A percentile compares a stretch with the other conserved stretches of the same genome.
Evolutionary conservation across 106 monocot genomes (phyloP).

Genomic region (Allium sativum): DNA sequence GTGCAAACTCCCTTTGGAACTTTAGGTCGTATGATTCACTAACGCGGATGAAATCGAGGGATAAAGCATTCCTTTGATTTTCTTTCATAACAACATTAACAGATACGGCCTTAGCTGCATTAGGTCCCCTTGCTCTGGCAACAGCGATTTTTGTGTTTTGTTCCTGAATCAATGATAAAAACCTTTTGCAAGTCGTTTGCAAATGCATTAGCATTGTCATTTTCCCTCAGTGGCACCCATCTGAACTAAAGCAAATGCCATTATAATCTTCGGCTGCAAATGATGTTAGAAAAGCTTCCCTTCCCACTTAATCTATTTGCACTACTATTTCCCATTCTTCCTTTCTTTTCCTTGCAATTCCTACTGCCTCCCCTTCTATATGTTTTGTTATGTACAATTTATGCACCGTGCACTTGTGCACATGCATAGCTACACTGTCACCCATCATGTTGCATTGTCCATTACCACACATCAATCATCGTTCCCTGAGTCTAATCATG

Average conservation of each 20-base stretch:
- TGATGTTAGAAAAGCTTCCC: constrained; percentile 82
- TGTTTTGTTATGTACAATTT: too few species aligned
- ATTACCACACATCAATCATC: too few species aligned
- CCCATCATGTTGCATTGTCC: too few species aligned
- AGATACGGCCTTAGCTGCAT: constrained; percentile 55
- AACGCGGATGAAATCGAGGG: constrained; percentile 77
- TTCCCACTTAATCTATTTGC: too few species aligned
- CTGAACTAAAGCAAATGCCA: constrained; percentile 73
- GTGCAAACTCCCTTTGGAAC: constrained; percentile 89
- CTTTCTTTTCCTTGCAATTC: too few species aligned
- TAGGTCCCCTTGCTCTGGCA: constrained; percentile 46
- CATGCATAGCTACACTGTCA: too few species aligned
- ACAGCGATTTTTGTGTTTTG: constrained; percentile 89
- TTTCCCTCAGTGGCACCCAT: constrained; percentile 88
- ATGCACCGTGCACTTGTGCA: too few species aligned
- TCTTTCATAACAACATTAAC: constrained; percentile 80
- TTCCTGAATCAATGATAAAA: constrained; percentile 81
- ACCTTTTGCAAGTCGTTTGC: constrained; percentile 82
- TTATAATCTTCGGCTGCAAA: constrained; percentile 82
- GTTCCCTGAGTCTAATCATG: too few species aligned
- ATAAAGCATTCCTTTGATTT: constrained; percentile 91
- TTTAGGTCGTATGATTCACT: constrained; percentile 86
- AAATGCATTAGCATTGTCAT: constrained; percentile 75
- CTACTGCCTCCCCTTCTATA: too few species aligned
- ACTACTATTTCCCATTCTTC: too few species aligned